Conservation (phyloP, 1,284 basidiomycete species). For the Ustilago bromivora region DNA sequence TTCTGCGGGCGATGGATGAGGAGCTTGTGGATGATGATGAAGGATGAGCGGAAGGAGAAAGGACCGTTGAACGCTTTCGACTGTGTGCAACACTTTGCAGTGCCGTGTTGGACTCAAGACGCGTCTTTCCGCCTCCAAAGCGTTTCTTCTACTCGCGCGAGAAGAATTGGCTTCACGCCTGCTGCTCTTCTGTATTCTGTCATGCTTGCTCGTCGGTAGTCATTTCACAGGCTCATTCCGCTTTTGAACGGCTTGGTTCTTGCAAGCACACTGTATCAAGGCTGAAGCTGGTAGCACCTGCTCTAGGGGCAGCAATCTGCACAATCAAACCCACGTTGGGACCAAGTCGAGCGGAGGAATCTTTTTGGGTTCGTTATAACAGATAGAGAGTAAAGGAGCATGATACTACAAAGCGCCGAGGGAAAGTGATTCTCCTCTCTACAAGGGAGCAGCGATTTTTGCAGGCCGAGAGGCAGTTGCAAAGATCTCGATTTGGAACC, state of each 20-base stretch:
- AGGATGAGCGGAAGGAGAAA: background rate
- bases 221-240: background rate
- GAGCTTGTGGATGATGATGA: background rate
- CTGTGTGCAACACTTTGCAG: background rate
- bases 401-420: background rate
- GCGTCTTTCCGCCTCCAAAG: background rate
- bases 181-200: background rate
- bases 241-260: too few species aligned
- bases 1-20: background rate
- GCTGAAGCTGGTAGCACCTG: too few species aligned
- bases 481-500: background rate
- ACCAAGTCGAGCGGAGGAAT: background rate
- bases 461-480: background rate
- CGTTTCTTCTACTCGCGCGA: conserved; percentile 1
- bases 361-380: conserved; percentile 4
- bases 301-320: background rate
- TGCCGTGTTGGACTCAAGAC: conserved; percentile 2
- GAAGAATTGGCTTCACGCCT: background rate
- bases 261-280: too few species aligned
- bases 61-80: background rate
- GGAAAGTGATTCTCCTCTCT: background rate
- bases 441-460: background rate
- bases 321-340: background rate
- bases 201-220: background rate
- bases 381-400: conserved; percentile 9